Evolutionary conservation across 1,139 yeast species (phyloP).

Genomic region (Taphrina betulina): DNA sequence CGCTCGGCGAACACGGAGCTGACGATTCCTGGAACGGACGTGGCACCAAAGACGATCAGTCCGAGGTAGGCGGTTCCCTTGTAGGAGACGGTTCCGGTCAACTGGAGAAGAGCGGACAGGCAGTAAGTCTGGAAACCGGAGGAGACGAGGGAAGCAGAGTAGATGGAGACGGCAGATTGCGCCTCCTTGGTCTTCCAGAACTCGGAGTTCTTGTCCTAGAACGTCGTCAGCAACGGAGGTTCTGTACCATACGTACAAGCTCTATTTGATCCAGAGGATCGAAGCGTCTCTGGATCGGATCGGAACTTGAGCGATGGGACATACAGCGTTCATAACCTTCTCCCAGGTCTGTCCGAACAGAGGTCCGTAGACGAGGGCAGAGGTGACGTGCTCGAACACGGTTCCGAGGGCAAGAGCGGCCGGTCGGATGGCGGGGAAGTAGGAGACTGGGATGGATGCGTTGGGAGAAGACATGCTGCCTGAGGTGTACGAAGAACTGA

Average conservation of each 20-base stretch:
- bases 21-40: conserved; percentile 46
- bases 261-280: neutral
- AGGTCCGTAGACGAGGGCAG: conserved; percentile 46
- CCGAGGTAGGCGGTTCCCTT: conserved; percentile 49
- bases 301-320: neutral
- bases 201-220: conserved; percentile 41
- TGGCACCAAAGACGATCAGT: conserved; percentile 46
- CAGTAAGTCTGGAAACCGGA: conserved; percentile 49
- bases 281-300: neutral
- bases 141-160: conserved; percentile 45
- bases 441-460: conserved; percentile 29
- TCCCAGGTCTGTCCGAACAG: conserved; percentile 48
- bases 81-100: conserved; percentile 46
- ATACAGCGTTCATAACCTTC: conserved; percentile 40
- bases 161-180: conserved; percentile 45
- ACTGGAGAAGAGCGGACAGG: conserved; percentile 46
- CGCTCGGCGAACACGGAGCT: conserved; percentile 45
- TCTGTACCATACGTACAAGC: no score
- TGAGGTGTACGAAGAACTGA: conserved; percentile 26
- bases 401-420: conserved; percentile 43
- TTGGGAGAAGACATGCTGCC: conserved; percentile 27
- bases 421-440: conserved; percentile 33
- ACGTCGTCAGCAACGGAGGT: conserved; percentile 35
- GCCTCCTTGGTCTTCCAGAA: conserved; percentile 46
- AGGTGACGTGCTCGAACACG: conserved; percentile 46